Evolutionary conservation across 768 basidiomycete genomes (phyloP).

Genomic region (Boletus vermiculosoides): DNA sequence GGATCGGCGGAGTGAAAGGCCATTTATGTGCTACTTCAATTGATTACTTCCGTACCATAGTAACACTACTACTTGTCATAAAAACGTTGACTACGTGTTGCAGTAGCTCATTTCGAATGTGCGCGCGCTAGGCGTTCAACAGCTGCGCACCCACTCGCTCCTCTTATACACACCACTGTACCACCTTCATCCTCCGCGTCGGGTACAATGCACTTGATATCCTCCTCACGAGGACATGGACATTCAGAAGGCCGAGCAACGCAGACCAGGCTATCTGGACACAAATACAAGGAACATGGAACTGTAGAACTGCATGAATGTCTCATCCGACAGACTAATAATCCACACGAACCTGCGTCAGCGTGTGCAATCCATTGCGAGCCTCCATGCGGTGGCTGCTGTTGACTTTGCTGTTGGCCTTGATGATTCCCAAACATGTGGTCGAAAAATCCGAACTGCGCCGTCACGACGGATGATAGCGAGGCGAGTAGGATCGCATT

Average conservation of each 20-base stretch:
- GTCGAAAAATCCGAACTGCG: constrained; percentile 81
- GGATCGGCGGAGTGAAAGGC: not conserved
- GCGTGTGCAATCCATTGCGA: constrained; percentile 67
- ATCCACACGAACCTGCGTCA: constrained; percentile 52
- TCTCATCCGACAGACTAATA: not conserved
- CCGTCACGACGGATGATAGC: constrained; percentile 39
- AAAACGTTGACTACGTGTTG: not conserved
- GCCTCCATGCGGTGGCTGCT: constrained; percentile 44
- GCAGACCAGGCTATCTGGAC: constrained; percentile 72
- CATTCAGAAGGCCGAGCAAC: constrained; percentile 54
- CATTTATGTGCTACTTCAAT: not conserved
- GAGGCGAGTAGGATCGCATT: constrained; percentile 17
- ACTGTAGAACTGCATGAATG: constrained; percentile 42
- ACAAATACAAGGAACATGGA: constrained; percentile 70
- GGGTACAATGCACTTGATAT: constrained; percentile 74
- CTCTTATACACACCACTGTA: constrained; percentile 71
- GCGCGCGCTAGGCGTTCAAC: constrained; percentile 49
- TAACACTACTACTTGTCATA: not conserved
- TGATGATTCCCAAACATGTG: constrained; percentile 66
- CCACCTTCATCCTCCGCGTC: constrained; percentile 53
- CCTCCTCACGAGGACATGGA: constrained; percentile 74
- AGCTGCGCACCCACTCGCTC: constrained; percentile 57
- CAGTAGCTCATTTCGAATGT: constrained; percentile 11
- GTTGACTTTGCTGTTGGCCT: constrained; percentile 48
- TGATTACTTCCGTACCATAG: not conserved